Conservation (phyloP, 441 rosid genomes). For the Eutrema salsugineum region DNA sequence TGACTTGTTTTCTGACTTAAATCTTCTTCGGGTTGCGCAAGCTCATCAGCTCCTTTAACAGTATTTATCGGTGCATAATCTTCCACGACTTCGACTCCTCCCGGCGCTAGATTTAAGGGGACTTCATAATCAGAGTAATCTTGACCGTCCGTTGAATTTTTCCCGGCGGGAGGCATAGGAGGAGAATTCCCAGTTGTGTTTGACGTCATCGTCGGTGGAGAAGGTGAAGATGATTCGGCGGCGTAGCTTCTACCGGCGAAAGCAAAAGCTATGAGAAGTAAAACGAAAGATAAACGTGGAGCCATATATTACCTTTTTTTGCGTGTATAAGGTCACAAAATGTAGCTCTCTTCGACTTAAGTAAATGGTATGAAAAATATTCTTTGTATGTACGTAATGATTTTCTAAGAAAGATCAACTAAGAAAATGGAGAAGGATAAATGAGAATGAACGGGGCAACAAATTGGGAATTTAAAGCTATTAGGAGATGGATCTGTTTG, state of each 20-base stretch:
- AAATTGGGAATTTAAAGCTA: background rate
- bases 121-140: constrained; percentile 31
- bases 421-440: background rate
- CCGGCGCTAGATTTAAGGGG: constrained; percentile 18
- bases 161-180: background rate
- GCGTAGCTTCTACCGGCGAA: constrained; percentile 5
- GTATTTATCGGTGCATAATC: constrained; percentile 12
- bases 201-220: constrained; percentile 14
- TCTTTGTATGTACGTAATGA: background rate
- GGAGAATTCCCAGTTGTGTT: background rate
- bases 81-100: constrained; percentile 17
- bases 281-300: background rate
- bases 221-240: constrained; percentile 10
- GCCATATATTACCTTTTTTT: background rate
- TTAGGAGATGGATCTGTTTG: background rate
- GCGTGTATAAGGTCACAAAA: background rate
- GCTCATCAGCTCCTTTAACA: background rate
- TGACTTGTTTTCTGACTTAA: background rate
- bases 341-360: background rate
- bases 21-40: constrained; percentile 6
- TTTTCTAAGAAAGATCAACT: background rate
- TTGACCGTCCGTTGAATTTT: background rate
- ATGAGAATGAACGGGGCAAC: background rate
- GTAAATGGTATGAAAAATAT: background rate
- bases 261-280: constrained; percentile 1